phyloP scores from a whole-genome alignment of 1,139 yeast species.

The Blastobotrys malaysiensis region DNA sequence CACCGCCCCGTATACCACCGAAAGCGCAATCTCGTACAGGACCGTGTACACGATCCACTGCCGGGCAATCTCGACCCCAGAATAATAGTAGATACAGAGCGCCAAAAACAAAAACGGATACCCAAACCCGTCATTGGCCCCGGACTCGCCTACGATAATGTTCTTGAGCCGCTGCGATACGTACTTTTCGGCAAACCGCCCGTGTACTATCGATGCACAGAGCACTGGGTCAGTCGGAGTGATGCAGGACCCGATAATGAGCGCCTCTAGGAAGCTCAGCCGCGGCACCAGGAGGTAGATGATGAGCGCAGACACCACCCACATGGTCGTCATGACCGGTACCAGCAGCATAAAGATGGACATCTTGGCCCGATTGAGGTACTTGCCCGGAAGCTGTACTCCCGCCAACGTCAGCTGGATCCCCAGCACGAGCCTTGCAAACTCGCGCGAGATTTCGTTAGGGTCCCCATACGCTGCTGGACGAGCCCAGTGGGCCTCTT shows the following conservation, averaged over 20 bases:
- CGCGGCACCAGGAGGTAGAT: slow-evolving; percentile 34
- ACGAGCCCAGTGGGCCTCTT: slow-evolving; percentile 23
- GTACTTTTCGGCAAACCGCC: slow-evolving; percentile 37
- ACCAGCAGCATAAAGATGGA: slow-evolving; percentile 35
- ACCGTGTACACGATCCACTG: slow-evolving; percentile 37
- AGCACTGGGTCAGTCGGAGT: slow-evolving; percentile 45
- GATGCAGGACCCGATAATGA: slow-evolving; percentile 39
- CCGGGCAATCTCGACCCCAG: slow-evolving; percentile 29
- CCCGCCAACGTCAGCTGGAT: slow-evolving; percentile 40
- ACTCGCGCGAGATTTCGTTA: slow-evolving; percentile 29
- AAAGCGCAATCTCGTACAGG: slow-evolving; percentile 34
- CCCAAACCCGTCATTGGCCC: slow-evolving; percentile 41
- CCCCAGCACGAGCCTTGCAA: slow-evolving; percentile 38
- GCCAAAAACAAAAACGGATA: slow-evolving; percentile 39
- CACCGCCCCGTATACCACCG: slow-evolving; percentile 32
- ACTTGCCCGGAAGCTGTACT: slow-evolving; percentile 40
- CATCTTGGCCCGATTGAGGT: slow-evolving; percentile 31
- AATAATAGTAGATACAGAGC: slow-evolving; percentile 28
- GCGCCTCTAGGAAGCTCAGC: slow-evolving; percentile 33
- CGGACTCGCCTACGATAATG: slow-evolving; percentile 38
- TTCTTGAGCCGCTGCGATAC: slow-evolving; percentile 31
- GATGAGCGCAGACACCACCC: slow-evolving; percentile 38
- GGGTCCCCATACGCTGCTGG: slow-evolving; percentile 23
- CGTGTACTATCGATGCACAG: slow-evolving; percentile 40
- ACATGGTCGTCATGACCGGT: slow-evolving; percentile 40